These are phyloP conservation scores for Yarrowia bubula DNA, from an alignment of 805 yeast genomes.

Conservation along the genomic window DNA sequence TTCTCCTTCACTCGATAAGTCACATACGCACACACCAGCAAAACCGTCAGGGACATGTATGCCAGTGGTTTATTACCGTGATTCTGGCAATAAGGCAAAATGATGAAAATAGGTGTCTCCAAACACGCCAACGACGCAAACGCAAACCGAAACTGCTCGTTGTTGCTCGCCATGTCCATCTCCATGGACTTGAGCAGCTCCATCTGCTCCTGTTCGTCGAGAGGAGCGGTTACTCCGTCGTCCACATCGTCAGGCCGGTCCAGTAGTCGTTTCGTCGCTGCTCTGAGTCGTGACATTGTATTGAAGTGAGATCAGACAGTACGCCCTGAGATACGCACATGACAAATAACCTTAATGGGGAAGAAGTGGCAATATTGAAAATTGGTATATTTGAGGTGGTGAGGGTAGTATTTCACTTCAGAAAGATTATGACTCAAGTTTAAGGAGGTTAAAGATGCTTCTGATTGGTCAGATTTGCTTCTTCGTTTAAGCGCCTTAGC, in stretches of 20 bases:
- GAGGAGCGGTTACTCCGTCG: conserved; percentile 23
- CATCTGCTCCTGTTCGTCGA: conserved; percentile 37
- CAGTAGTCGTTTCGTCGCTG: conserved; percentile 29
- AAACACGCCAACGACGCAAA: conserved; percentile 36
- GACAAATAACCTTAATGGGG: too few relatives aligned
- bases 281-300: conserved; percentile 33
- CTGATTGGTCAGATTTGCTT: too few relatives aligned
- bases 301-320: not conserved
- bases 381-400: too few relatives aligned
- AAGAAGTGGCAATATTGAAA: too few relatives aligned
- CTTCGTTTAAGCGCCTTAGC: too few relatives aligned
- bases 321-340: too few relatives aligned
- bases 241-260: conserved; percentile 29
- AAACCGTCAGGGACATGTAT: conserved; percentile 34
- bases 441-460: too few relatives aligned
- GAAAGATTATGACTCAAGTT: not conserved
- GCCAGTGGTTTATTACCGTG: conserved; percentile 33
- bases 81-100: conserved; percentile 34
- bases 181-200: conserved; percentile 34
- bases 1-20: conserved; percentile 29
- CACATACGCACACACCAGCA: conserved; percentile 33
- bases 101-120: conserved; percentile 39
- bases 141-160: conserved; percentile 31
- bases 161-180: conserved; percentile 33
- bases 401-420: too few relatives aligned